A percentile compares a stretch with the other conserved stretches of the same genome.
Conservation (phyloP, 306 rosid species). For the Begonia loranthoides region DNA sequence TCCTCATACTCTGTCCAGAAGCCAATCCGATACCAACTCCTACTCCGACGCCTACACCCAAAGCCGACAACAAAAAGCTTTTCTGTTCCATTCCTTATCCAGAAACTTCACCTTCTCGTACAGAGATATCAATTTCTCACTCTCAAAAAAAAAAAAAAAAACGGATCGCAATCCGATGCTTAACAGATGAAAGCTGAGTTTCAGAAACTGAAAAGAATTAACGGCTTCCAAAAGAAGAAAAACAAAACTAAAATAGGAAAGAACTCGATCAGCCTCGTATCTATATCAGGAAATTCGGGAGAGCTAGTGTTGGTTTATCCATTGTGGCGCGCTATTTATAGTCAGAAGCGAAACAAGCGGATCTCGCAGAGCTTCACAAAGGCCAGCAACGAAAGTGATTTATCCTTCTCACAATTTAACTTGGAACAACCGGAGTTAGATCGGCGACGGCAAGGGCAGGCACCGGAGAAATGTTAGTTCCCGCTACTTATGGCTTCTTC, state of each 20-base stretch:
- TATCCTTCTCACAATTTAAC: background rate
- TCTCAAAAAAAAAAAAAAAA: background rate
- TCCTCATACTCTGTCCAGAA: constrained; percentile 45
- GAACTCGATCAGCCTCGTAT: background rate
- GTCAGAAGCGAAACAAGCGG: constrained; percentile 11
- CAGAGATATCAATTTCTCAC: background rate
- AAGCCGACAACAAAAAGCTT: constrained; percentile 54
- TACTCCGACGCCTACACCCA: constrained; percentile 77
- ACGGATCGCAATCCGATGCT: no score
- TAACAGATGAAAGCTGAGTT: background rate
- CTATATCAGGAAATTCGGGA: background rate
- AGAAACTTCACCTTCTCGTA: background rate
- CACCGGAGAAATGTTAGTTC: constrained; percentile 10
- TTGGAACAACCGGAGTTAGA: background rate
- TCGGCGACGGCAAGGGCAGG: constrained; percentile 1
- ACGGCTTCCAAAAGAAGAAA: background rate
- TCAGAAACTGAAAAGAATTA: background rate
- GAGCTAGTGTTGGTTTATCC: background rate
- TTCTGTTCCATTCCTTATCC: constrained; percentile 54
- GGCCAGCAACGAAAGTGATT: background rate
- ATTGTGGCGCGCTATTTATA: background rate
- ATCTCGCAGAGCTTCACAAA: constrained; percentile 14
- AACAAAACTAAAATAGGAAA: background rate
- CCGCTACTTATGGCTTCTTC: constrained; percentile 18
- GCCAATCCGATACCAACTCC: constrained; percentile 87